Evolutionary conservation across 2,329 filamentous ascomycete genomes (phyloP), one percentile per base, ranked within the genome.

Genomic region (Hyphodiscus sp.): DNA sequence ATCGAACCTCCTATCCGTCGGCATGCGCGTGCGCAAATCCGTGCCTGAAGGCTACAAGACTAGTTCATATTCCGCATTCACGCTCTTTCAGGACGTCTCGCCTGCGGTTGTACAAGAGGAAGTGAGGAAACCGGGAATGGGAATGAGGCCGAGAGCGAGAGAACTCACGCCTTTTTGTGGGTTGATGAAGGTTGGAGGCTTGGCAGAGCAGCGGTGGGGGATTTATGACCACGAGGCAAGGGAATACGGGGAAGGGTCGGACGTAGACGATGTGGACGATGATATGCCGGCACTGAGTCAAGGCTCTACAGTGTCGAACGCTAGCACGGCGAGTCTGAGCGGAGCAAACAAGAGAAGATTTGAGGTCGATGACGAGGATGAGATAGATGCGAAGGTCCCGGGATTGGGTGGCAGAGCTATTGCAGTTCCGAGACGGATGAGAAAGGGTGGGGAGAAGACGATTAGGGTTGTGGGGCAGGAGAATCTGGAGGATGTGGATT

Each of bases 31-130:
- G 49, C 87, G 92, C 67, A 97, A 97, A 74, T 88, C 88, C 11
- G 87, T 97, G 8, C 87, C 90, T 0, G 91, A 96, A 68, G 92
- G 92, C 55, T 96, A 96, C 78, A 95, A 95, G 74, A 95, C 89
- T 1, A 80, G 80, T 58, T 63, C 67, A 50, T 73, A 76, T 66
- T 70, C 68, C 56, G 74, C 72, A 60, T 82, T 81, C 65, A 72
- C 76, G 46, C 70, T 83, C 20, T 82, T 78, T 70, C 67, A 71
- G 50, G 74, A 77, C 18, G 52, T 26, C 23, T 26, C 50, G 50
- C 54, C 51, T 9, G 53, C 53, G 8, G 29, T 65, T 63, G 50
- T 61, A 57, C 44, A 63, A 65, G 59, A 70, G 63, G 63, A 58
- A 47, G 55, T 54, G 53, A 26, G 26, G 30, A 51, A 9, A 52